Evolutionary conservation across 306 rosid species (phyloP).

Genomic region (Inga oerstediana): DNA sequence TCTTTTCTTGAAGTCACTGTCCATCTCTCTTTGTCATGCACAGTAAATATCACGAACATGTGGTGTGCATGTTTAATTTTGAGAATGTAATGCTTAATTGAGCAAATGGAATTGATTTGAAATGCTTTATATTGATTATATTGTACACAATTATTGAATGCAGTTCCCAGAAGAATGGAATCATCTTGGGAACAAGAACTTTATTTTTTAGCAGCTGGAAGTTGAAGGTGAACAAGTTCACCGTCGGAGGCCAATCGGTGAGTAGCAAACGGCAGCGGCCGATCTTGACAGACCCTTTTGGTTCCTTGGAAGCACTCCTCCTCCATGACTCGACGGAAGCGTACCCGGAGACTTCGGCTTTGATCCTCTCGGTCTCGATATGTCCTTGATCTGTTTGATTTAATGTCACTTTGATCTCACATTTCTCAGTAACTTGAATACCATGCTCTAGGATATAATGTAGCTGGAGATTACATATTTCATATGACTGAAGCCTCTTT

Average conservation of each 20-base stretch:
- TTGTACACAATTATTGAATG: background rate
- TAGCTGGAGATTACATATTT: background rate
- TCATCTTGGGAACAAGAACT: slow-evolving; percentile 5
- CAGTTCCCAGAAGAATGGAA: slow-evolving; percentile 60
- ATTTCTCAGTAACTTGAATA: background rate
- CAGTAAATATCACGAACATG: background rate
- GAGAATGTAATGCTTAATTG: background rate
- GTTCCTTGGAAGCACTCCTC: slow-evolving; percentile 81
- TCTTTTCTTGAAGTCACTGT: background rate
- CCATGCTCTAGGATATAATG: background rate
- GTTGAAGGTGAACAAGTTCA: slow-evolving; percentile 45
- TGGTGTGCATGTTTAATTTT: background rate
- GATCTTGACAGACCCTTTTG: slow-evolving; percentile 70
- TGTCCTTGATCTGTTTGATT: slow-evolving; percentile 2
- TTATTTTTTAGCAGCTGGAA: slow-evolving; percentile 54
- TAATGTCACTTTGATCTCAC: background rate
- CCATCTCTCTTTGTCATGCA: background rate
- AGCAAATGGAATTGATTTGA: background rate
- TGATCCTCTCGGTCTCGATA: slow-evolving; percentile 76
- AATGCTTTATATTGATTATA: background rate
- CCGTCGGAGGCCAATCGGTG: slow-evolving; percentile 20
- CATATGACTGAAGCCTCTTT: background rate
- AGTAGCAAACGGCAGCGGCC: slow-evolving; percentile 41
- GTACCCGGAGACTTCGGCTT: slow-evolving; percentile 82
- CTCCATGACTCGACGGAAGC: slow-evolving; percentile 79